Percentiles rank a stretch among this genome's conserved stretches.
phyloP scores from a whole-genome alignment of 768 basidiomycete species.

The Kwoniella dejecticola region DNA sequence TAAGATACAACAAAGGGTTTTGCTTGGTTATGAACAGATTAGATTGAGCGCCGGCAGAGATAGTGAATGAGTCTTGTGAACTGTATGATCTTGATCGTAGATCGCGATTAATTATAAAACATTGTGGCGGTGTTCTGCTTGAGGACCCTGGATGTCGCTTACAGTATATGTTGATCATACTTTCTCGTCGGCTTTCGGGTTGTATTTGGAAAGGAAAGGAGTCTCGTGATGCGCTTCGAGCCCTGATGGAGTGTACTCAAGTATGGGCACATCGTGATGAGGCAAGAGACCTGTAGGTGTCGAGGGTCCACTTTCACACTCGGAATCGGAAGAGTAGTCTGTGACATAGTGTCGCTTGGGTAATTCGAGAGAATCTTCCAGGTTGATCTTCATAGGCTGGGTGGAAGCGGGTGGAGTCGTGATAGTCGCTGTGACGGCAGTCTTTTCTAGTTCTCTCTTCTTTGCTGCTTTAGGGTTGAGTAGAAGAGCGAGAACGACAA shows the following conservation, averaged over 20 bases:
- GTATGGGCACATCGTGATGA: constrained; percentile 6
- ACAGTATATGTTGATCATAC: no score
- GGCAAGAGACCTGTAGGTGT: neutral
- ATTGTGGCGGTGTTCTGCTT: no score
- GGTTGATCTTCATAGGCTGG: no score
- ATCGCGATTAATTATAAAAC: no score
- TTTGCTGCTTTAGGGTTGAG: constrained; percentile 63
- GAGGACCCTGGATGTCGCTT: no score
- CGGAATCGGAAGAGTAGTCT: neutral
- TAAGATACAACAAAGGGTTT: no score
- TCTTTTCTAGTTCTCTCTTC: constrained; percentile 19
- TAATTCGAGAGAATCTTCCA: no score
- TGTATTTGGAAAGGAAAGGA: neutral
- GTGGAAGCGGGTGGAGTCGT: neutral
- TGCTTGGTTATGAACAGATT: no score
- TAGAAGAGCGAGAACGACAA: constrained; percentile 67
- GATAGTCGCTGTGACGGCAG: neutral
- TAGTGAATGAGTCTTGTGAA: no score
- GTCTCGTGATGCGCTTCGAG: neutral
- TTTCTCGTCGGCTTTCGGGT: neutral
- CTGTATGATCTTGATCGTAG: no score
- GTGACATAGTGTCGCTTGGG: no score
- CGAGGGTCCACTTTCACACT: neutral
- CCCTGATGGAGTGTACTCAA: neutral
- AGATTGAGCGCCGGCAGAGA: no score